Evolutionary conservation across 805 yeast species (phyloP), one percentile per base, ranked within the genome.

Genomic region (Ogataea minuta): DNA sequence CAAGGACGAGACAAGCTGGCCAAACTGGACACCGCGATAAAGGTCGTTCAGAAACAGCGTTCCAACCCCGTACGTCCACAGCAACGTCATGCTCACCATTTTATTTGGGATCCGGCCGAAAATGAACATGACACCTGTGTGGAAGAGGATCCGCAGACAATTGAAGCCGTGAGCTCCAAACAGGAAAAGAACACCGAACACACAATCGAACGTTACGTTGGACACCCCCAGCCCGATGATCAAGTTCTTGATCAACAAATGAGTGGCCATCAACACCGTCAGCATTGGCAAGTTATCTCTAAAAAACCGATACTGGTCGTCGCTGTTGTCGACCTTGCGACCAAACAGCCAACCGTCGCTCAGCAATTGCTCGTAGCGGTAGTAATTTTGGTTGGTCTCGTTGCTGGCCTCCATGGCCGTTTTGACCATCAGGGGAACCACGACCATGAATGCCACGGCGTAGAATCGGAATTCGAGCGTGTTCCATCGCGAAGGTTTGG

Each of bases 281-380:
- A 93, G 64, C 34, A 84, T 58, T 9, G 77, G 74, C 47, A 91
- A 70, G 56, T 89, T 89, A 56, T 84, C 82, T 52, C 99, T 74
- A 58, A 93, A 88, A 54, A 89, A 87, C 17, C 86, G 64, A 56
- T 91, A 93, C 61, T 93, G 99, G 23, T 72, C 69, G 59, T 93
- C 99, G 4, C 95, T 84, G 58, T 91, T 90, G 60, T 93, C 99
- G 28, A 88, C 95, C 61, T 82, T 84, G 17, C 96, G 66, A 7
- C 95, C 96, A 57, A 83, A 77, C 51, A 89, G 65, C 98, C 98
- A 91, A 4, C 99, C 98, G 5, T 77, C 69, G 20, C 82, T 71
- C 36, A 91, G 67, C 26, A 81, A 64, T 34, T 76, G 72, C 48
- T 74, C 73, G 55, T 74, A 88, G 34, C 67, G 67, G 13, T 73